These are phyloP conservation scores for Chionographis japonica DNA, from an alignment of 106 monocot species.

Conservation along the genomic window DNA sequence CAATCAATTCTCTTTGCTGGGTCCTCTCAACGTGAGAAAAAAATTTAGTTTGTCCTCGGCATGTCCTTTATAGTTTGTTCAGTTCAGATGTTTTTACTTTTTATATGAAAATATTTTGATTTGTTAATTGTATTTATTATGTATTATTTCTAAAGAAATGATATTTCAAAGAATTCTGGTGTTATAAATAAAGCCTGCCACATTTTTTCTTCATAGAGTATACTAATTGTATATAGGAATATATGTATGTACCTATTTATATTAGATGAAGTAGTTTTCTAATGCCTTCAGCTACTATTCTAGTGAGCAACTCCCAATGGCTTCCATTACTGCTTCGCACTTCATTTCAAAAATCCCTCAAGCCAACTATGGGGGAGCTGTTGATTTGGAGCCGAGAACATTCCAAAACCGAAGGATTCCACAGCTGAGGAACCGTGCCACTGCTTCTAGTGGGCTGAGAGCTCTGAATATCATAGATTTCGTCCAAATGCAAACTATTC, in stretches of 20 bases:
- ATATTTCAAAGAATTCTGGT: no score
- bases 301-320: conserved; percentile 21
- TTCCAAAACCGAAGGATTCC: conserved; percentile 10
- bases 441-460: conserved; percentile 35
- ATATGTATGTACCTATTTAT: neutral
- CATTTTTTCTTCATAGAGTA: no score
- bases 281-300: neutral
- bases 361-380: conserved; percentile 9
- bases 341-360: conserved; percentile 14
- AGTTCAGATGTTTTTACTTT: no score
- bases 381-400: conserved; percentile 17
- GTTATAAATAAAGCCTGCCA: no score
- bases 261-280: neutral
- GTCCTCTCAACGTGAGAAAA: no score
- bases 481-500: conserved; percentile 7
- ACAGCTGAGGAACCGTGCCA: conserved; percentile 12
- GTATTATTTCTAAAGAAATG: no score
- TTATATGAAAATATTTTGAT: no score
- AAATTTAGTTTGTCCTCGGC: no score
- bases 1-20: no score
- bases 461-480: conserved; percentile 27
- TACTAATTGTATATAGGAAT: no score
- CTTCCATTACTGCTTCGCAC: conserved; percentile 22
- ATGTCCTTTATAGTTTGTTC: no score
- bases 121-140: no score